Evolutionary conservation across 176 grass and related monocot species (phyloP), one percentile per base, ranked within the genome.

Genomic region (Rhipidocladum racemiflorum): DNA sequence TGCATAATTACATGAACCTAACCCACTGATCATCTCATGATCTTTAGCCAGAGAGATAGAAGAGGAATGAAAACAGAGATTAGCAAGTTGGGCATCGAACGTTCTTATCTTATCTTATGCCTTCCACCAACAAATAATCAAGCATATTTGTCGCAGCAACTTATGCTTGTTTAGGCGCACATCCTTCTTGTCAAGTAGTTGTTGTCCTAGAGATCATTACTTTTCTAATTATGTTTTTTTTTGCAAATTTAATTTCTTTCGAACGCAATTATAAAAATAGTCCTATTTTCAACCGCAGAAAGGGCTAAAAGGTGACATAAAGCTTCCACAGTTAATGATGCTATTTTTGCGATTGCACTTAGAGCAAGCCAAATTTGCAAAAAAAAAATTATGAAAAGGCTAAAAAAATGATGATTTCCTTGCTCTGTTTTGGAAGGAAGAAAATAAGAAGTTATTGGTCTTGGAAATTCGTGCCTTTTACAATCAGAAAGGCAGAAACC

Each of bases 1-100:
- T 80, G 82, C 82, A 84, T 48, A 80, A 85, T 81, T 85, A 43
- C 70, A 43, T 75, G 76, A 35, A 85, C 87, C 87, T 75, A 89
- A 81, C 36, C 55, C 83, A 84, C 81, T 56, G 11, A 81, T 68
- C 62, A 68, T 69, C 20, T 5, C 36, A 14, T 32, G 29, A 65
- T 55, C 50, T 69, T 64, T 7, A 25, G 43, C 24, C 24, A 25
- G 30, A 23, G 5, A 21, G 21, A 25, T 9, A 61, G 69, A 54
- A 39, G 35, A 53, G 61, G 70, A 42, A 75, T 42, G 14, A 20
- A 43, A 20, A 21, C 20, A 54, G 5, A 64, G 29, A 66, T 9
- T 10, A 11, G 17, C 48, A 84, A 23, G 62, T 18, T 68, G 72
- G 23, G 30, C 16, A 24, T 11, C 62, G 4, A 82, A 29, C 59